Percentiles rank a stretch among this genome's conserved stretches.
Conservation (phyloP, 1,139 yeast genomes). For the Spathaspora sp. region DNA sequence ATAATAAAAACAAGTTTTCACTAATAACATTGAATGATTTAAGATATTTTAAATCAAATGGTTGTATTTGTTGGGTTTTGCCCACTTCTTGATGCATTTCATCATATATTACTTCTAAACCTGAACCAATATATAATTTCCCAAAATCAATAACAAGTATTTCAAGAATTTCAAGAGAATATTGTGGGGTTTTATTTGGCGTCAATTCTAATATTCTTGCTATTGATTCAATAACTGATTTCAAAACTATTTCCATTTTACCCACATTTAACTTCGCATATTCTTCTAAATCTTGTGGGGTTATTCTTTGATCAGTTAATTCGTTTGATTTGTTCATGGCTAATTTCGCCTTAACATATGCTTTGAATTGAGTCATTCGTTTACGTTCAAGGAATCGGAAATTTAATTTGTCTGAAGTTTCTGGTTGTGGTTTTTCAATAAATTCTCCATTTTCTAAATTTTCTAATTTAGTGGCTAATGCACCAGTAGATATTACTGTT, state of each 20-base stretch:
- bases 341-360: conserved; percentile 35
- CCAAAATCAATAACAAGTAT: conserved; percentile 71
- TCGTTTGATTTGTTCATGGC: conserved; percentile 23
- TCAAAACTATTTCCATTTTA: conserved; percentile 63
- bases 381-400: conserved; percentile 41
- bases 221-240: conserved; percentile 74
- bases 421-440: conserved; percentile 10
- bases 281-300: conserved; percentile 24
- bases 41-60: conserved; percentile 47
- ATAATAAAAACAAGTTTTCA: conserved; percentile 63
- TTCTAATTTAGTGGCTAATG: conserved; percentile 44
- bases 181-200: conserved; percentile 62
- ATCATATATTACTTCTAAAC: conserved; percentile 68
- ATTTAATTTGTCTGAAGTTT: conserved; percentile 27
- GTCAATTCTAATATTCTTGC: conserved; percentile 76
- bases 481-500: conserved; percentile 46
- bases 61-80: conserved; percentile 20
- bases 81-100: conserved; percentile 30
- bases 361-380: conserved; percentile 40
- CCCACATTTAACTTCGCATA: conserved; percentile 38
- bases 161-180: conserved; percentile 66
- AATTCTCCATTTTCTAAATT: conserved; percentile 32
- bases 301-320: conserved; percentile 9
- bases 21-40: conserved; percentile 55
- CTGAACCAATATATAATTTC: conserved; percentile 69